Evolutionary conservation across 306 rosid species (phyloP).

Genomic region (Sophora flavescens): DNA sequence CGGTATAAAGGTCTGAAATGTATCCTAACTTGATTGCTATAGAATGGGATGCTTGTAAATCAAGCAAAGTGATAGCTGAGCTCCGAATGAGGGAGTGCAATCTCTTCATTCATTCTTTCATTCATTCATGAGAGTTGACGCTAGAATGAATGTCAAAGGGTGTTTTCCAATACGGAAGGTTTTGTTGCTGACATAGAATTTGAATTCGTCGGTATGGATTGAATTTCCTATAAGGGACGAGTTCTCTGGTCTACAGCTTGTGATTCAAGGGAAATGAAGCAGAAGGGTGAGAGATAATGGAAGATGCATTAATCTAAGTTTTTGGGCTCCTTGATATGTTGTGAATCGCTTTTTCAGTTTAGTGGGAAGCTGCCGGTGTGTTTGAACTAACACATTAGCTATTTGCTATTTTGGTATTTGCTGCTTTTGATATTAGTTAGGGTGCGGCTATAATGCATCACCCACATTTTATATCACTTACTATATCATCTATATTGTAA

Average conservation of each 20-base stretch:
- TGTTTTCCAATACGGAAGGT: neutral
- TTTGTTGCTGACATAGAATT: neutral
- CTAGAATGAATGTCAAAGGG: too few species aligned
- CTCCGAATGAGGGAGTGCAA: slow-evolving; percentile 49
- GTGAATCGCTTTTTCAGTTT: too few species aligned
- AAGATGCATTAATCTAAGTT: too few species aligned
- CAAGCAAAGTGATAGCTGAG: slow-evolving; percentile 48
- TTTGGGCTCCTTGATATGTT: too few species aligned
- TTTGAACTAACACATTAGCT: too few species aligned
- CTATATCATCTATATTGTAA: too few species aligned
- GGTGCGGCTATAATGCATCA: too few species aligned
- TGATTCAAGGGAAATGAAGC: neutral
- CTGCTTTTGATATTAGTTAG: too few species aligned
- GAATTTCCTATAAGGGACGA: neutral
- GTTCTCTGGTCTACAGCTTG: neutral
- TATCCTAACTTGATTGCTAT: slow-evolving; percentile 65
- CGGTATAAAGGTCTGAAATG: slow-evolving; percentile 55
- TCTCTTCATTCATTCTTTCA: slow-evolving; percentile 53
- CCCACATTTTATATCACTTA: too few species aligned
- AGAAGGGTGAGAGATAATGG: too few species aligned
- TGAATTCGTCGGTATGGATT: neutral
- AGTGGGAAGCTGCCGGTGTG: too few species aligned
- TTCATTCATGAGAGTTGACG: slow-evolving; percentile 54
- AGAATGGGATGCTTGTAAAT: slow-evolving; percentile 59
- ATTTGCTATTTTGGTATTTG: too few species aligned